A percentile compares a stretch with the other conserved stretches of the same genome.
These are phyloP conservation scores for Breviolum minutum DNA, from an alignment of 73 alveolate species.

Conservation along the genomic window DNA sequence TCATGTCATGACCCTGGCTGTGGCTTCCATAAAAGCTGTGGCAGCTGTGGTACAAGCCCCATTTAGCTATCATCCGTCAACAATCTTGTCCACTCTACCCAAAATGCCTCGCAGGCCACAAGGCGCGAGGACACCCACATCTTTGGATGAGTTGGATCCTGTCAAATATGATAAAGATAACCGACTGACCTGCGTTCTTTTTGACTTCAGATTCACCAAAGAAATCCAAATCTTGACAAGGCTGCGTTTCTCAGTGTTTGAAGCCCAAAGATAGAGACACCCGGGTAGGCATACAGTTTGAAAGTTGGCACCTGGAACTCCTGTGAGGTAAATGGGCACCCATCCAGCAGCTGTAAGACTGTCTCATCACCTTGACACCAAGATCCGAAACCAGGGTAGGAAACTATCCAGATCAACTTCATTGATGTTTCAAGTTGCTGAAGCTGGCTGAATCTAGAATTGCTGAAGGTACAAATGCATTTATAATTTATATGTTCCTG, in stretches of 20 bases:
- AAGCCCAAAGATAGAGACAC: too few relatives aligned
- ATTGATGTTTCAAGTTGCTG: background rate
- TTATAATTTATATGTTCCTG: too few relatives aligned
- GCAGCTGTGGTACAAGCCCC: too few relatives aligned
- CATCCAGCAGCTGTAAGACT: background rate
- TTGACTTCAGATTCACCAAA: too few relatives aligned
- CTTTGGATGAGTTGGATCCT: conserved; percentile 13
- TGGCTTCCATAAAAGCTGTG: too few relatives aligned
- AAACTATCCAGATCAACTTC: background rate
- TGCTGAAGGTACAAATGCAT: background rate
- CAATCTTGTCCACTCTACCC: background rate
- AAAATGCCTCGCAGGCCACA: conserved; percentile 12
- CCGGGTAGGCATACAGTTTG: too few relatives aligned
- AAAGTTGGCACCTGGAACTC: background rate
- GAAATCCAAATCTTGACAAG: too few relatives aligned
- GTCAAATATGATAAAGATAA: background rate
- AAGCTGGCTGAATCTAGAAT: background rate
- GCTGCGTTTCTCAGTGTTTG: too few relatives aligned
- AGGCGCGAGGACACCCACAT: conserved; percentile 31
- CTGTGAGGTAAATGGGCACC: conserved; percentile 9
- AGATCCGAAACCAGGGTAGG: background rate
- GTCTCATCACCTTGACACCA: background rate
- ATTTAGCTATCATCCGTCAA: too few relatives aligned
- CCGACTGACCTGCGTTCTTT: too few relatives aligned
- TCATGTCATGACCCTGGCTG: too few relatives aligned